These are phyloP conservation scores for Aristolochia fimbriata DNA, from an alignment of 164 flowering plant genomes.

Conservation along the genomic window DNA sequence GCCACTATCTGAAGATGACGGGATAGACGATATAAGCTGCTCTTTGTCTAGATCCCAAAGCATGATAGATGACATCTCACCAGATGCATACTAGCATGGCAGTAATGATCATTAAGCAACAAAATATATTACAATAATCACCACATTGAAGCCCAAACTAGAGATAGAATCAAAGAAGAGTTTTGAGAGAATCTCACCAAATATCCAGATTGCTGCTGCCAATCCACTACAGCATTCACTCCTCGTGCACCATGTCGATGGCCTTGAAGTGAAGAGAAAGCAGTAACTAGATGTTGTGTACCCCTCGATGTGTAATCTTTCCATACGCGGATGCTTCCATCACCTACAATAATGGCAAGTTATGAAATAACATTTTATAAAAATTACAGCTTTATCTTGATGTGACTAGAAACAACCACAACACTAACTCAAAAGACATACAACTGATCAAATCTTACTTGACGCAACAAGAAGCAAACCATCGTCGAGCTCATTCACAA, in stretches of 20 bases:
- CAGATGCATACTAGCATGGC: constrained; percentile 61
- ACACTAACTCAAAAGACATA: constrained; percentile 10
- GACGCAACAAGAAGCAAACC: constrained; percentile 96
- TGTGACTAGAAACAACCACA: constrained; percentile 9
- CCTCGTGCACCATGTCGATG: constrained; percentile 67
- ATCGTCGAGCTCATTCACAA: constrained; percentile 90
- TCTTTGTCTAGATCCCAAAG: constrained; percentile 95
- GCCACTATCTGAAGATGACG: constrained; percentile 65
- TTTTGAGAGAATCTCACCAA: constrained; percentile 36
- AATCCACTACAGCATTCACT: constrained; percentile 87
- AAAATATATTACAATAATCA: not conserved
- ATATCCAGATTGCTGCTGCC: constrained; percentile 98
- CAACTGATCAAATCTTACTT: constrained; percentile 37
- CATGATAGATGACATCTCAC: constrained; percentile 78
- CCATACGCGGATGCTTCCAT: constrained; percentile 92
- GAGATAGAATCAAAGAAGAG: not conserved
- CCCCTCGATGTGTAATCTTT: constrained; percentile 61
- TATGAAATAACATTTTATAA: not conserved
- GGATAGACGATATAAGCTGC: constrained; percentile 59
- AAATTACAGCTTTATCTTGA: not conserved
- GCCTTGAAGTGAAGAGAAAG: constrained; percentile 85
- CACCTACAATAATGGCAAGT: constrained; percentile 34
- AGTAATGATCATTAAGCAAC: not conserved
- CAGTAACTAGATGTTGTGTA: constrained; percentile 82
- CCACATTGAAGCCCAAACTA: not conserved